Evolutionary conservation across 2,329 filamentous ascomycete species (phyloP), one percentile per base, ranked within the genome.

Genomic region (Cercospora sp.): DNA sequence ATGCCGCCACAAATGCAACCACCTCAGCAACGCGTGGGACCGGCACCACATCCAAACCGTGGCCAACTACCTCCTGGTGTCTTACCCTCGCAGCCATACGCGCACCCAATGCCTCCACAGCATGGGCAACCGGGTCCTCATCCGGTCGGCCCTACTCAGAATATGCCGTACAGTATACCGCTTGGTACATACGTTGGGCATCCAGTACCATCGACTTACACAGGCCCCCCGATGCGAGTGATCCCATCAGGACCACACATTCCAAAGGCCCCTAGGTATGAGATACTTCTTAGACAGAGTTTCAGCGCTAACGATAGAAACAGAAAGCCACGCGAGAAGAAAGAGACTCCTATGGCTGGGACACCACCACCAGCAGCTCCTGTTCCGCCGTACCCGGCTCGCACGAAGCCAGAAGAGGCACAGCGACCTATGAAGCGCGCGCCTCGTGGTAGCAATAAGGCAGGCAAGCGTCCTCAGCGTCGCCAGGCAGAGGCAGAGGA

Each of bases 401-500:
- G 71, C 1, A 55, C 53, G 43, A 73, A 69, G 65, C 72, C 72
- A 2, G 55, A 53, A n/a, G 63, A 65, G 18, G 66, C 69, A 26
- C 66, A 69, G 58, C 67, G 66, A 30, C 53, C 53, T 13, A 32
- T 55, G 21, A 64, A 64, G 62, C 51, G 49, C n/a, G 45, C 43
- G 9, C 13, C 62, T 21, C 49, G 49, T 10, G 51, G 13, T 37
- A 43, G n/a, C 21, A 60, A 43, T 24, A 74, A 71, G 57, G 59
- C 69, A 37, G 58, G 66, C 34, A 69, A 67, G 53, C 74, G 72
- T 57, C 66, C 66, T 30, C 71, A 66, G 10, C 75, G 76, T 28
- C 72, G 72, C 26, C 74, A 70, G 61, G 71, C 71, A 30, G 69
- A 73, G 51, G 69, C 69, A 13, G 69, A 72, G 26, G 72, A 75